A percentile compares a stretch with the other conserved stretches of the same genome.
phyloP scores from a whole-genome alignment of 257 asterid species.

The Nicotiana sylvestris region DNA sequence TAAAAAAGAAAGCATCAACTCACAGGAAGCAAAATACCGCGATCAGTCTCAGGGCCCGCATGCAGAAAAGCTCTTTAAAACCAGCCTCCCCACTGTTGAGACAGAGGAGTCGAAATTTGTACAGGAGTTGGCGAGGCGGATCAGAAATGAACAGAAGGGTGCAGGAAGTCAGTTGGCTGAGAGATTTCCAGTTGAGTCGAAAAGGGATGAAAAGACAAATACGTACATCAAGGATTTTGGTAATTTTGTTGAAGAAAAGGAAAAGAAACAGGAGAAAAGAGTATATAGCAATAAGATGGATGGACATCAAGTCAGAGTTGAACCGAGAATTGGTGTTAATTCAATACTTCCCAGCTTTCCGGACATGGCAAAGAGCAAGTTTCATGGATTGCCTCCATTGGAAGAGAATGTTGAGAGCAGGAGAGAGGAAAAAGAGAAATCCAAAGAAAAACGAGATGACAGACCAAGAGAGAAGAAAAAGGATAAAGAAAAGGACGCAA shows the following conservation, averaged over 20 bases:
- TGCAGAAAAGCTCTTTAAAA: conserved; percentile 33
- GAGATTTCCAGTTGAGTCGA: conserved; percentile 27
- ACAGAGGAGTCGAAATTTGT: conserved; percentile 49
- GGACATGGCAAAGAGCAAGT: conserved; percentile 23
- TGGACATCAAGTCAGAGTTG: conserved; percentile 27
- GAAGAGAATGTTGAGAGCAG: conserved; percentile 34
- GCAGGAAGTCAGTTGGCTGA: conserved; percentile 31
- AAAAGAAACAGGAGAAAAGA: conserved; percentile 27
- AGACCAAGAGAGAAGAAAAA: conserved; percentile 33
- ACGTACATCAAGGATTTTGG: conserved; percentile 25
- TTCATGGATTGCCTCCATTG: conserved; percentile 32
- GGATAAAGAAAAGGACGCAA: conserved; percentile 35
- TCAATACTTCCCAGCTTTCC: conserved; percentile 23
- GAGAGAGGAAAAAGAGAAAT: conserved; percentile 40
- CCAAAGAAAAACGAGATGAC: conserved; percentile 30
- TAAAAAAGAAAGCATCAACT: conserved; percentile 16
- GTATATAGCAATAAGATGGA: conserved; percentile 35
- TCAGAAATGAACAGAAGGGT: conserved; percentile 37
- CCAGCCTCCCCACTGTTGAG: conserved; percentile 23
- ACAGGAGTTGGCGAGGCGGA: conserved; percentile 58
- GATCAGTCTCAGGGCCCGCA: conserved; percentile 37
- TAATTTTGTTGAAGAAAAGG: conserved; percentile 37
- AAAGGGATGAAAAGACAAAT: conserved; percentile 26
- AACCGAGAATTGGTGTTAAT: conserved; percentile 24
- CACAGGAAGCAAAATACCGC: conserved; percentile 30